These are phyloP conservation scores for Marasmius tenuissimus DNA, from an alignment of 1,284 basidiomycete genomes.

Conservation along the genomic window DNA sequence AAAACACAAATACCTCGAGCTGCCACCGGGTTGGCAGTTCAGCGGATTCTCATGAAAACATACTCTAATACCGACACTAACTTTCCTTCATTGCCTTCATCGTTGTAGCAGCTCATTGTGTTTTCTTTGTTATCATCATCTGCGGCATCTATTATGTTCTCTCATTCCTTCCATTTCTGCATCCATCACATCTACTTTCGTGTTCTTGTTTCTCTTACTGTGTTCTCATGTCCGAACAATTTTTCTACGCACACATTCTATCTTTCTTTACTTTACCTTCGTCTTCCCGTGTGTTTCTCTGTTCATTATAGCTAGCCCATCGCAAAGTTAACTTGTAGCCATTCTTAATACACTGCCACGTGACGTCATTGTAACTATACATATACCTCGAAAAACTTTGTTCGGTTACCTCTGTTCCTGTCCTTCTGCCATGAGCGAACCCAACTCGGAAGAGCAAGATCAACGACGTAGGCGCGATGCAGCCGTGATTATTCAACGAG, in stretches of 20 bases:
- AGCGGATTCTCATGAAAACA: constrained; percentile 48
- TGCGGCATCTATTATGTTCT: constrained; percentile 15
- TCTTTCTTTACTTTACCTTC: background rate
- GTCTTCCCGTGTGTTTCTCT: background rate
- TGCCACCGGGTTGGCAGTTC: constrained; percentile 80
- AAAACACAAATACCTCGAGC: constrained; percentile 80
- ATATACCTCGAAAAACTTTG: background rate
- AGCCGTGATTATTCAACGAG: constrained; percentile 17
- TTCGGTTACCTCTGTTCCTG: background rate
- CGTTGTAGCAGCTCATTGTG: constrained; percentile 6
- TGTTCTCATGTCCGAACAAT: background rate
- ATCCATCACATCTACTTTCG: constrained; percentile 9
- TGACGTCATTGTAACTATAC: constrained; percentile 7
- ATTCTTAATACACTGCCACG: constrained; percentile 6
- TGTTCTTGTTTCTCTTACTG: background rate
- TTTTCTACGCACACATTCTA: background rate
- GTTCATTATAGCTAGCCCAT: constrained; percentile 2
- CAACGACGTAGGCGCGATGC: constrained; percentile 9
- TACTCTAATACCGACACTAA: background rate
- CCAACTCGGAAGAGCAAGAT: background rate
- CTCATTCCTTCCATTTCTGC: constrained; percentile 17
- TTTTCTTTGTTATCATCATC: constrained; percentile 13
- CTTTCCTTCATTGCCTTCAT: background rate
- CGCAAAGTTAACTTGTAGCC: constrained; percentile 8
- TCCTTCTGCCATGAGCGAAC: background rate